phyloP scores from a whole-genome alignment of 1,139 yeast species.

The Pichia sp. region DNA sequence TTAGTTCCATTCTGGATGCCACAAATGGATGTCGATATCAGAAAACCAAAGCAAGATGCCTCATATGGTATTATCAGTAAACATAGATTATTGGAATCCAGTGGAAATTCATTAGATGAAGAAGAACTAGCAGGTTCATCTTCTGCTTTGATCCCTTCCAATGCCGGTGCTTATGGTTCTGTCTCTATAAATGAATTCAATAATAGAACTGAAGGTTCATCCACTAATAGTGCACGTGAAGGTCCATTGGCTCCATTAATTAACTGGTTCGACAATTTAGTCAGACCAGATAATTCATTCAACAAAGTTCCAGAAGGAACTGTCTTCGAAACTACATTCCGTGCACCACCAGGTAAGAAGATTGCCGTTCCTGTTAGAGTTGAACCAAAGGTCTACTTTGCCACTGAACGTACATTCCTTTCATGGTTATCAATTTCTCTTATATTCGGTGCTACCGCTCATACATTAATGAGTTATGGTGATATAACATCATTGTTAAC shows the following conservation, averaged over 20 bases:
- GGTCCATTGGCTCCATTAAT: conserved; percentile 19
- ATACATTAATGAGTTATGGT: conserved; percentile 69
- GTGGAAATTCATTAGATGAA: conserved; percentile 42
- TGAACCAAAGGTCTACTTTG: conserved; percentile 84
- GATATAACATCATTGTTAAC: conserved; percentile 71
- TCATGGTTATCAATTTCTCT: conserved; percentile 78
- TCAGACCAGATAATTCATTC: conserved; percentile 43
- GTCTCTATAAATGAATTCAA: conserved; percentile 30
- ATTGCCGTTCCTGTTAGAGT: conserved; percentile 78
- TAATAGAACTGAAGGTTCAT: conserved; percentile 28
- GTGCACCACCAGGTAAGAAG: conserved; percentile 75
- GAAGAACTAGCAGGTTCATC: conserved; percentile 45
- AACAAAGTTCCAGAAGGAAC: conserved; percentile 83
- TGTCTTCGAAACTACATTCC: conserved; percentile 59
- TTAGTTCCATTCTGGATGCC: conserved; percentile 97
- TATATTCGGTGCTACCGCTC: conserved; percentile 71
- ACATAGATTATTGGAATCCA: conserved; percentile 28
- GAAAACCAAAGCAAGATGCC: conserved; percentile 76
- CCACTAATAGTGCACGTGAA: conserved; percentile 10
- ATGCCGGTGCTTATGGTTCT: conserved; percentile 36
- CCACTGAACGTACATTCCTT: conserved; percentile 77
- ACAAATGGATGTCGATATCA: conserved; percentile 95
- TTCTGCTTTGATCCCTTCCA: conserved; percentile 1
- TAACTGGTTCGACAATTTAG: conserved; percentile 16
- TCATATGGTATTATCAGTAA: conserved; percentile 54